Percentiles rank a stretch among this genome's conserved stretches.
These are phyloP conservation scores for Starmerella ratchasimensis DNA, from an alignment of 805 yeast genomes.

Conservation along the genomic window DNA sequence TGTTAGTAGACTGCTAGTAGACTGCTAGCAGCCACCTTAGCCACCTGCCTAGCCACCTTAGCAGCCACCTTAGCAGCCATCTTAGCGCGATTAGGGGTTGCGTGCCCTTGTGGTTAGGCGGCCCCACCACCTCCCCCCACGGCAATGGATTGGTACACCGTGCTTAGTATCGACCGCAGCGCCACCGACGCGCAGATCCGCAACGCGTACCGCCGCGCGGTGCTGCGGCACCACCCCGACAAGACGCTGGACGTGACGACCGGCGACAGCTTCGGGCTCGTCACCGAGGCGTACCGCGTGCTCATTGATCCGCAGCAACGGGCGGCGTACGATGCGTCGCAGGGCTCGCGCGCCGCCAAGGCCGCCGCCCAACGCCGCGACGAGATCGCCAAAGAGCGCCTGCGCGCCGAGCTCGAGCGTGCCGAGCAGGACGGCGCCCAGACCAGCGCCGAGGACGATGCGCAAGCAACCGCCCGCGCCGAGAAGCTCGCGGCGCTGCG, in stretches of 20 bases:
- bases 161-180: constrained; percentile 66
- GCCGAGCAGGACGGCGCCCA: too few relatives aligned
- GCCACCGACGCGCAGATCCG: constrained; percentile 74
- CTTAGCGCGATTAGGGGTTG: too few relatives aligned
- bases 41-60: too few relatives aligned
- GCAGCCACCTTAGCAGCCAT: too few relatives aligned
- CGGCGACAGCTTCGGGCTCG: constrained; percentile 20
- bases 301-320: constrained; percentile 19
- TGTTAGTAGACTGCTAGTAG: too few relatives aligned
- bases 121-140: too few relatives aligned
- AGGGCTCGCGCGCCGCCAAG: not conserved
- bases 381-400: not conserved
- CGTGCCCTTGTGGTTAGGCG: too few relatives aligned
- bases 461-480: too few relatives aligned
- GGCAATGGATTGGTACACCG: constrained; percentile 39
- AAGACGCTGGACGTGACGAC: constrained; percentile 32
- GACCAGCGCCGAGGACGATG: too few relatives aligned
- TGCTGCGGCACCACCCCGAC: constrained; percentile 89
- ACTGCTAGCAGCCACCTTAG: too few relatives aligned
- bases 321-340: constrained; percentile 18
- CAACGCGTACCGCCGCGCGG: constrained; percentile 80
- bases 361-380: not conserved
- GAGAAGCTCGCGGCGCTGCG: not conserved
- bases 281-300: constrained; percentile 23
- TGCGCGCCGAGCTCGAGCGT: not conserved